Evolutionary conservation across 345 rosid genomes (phyloP).

Genomic region (Rhizophora apiculata): DNA sequence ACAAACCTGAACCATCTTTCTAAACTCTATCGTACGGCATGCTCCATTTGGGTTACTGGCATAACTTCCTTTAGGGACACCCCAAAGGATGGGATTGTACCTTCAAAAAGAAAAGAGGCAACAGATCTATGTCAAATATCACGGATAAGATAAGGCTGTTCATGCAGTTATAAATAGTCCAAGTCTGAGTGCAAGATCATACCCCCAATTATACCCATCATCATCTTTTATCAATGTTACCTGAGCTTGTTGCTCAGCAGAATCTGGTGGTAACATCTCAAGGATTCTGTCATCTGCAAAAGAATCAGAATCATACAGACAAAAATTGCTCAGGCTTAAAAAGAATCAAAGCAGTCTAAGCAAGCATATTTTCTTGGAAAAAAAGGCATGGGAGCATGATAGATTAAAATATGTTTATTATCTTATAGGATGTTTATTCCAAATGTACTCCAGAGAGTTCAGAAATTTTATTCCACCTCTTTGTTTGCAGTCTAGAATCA

Average conservation of each 20-base stretch:
- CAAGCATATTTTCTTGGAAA: background rate
- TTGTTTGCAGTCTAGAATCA: background rate
- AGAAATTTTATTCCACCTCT: background rate
- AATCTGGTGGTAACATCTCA: conserved; percentile 72
- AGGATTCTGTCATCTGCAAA: conserved; percentile 61
- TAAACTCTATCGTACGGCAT: conserved; percentile 67
- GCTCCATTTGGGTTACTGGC: conserved; percentile 75
- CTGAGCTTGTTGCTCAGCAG: conserved; percentile 74
- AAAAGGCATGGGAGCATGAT: too few relatives aligned
- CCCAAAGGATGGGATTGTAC: conserved; percentile 96
- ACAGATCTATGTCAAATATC: conserved; percentile 5
- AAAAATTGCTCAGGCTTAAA: conserved; percentile 8
- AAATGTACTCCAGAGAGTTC: too few relatives aligned
- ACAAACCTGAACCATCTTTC: conserved; percentile 92
- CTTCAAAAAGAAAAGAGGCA: conserved; percentile 37
- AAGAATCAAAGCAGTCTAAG: background rate
- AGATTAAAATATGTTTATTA: too few relatives aligned
- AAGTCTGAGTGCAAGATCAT: conserved; percentile 24
- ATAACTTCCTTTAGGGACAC: conserved; percentile 98
- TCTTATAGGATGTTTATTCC: too few relatives aligned
- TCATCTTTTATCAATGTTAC: conserved; percentile 63
- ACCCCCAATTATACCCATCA: conserved; percentile 99
- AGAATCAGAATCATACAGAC: conserved; percentile 16
- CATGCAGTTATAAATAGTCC: background rate
- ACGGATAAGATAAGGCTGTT: background rate